Percentiles rank a stretch among this genome's conserved stretches.
phyloP scores from a whole-genome alignment of 192 early-diverging fungal genomes.

The Coemansia sp. region DNA sequence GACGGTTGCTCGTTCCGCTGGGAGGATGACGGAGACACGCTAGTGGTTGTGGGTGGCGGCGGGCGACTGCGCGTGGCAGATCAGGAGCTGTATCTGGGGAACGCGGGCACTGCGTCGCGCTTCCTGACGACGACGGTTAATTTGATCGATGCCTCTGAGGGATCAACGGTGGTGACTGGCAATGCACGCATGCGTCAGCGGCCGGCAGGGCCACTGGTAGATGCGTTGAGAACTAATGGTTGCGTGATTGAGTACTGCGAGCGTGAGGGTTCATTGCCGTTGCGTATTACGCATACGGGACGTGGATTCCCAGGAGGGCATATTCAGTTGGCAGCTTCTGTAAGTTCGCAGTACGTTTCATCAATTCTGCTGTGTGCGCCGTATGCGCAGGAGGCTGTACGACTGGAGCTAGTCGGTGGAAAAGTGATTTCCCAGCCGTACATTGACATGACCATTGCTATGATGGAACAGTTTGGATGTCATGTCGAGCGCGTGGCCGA shows the following conservation, averaged over 20 bases:
- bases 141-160: slow-evolving; percentile 57
- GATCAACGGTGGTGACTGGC: slow-evolving; percentile 75
- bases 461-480: slow-evolving; percentile 96
- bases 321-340: slow-evolving; percentile 87
- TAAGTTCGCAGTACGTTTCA: slow-evolving; percentile 97
- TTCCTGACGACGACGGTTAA: slow-evolving; percentile 89
- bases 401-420: slow-evolving; percentile 82
- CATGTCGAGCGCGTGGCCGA: slow-evolving; percentile 66
- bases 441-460: slow-evolving; percentile 98
- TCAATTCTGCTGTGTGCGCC: slow-evolving; percentile 95
- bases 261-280: slow-evolving; percentile 79
- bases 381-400: slow-evolving; percentile 77
- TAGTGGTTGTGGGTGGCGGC: slow-evolving; percentile 78
- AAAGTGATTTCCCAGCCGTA: slow-evolving; percentile 96
- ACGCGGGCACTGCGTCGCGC: slow-evolving; percentile 95
- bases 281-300: slow-evolving; percentile 71
- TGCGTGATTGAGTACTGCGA: slow-evolving; percentile 74
- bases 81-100: slow-evolving; percentile 87
- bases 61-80: slow-evolving; percentile 74
- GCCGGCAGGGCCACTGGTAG: slow-evolving; percentile 86
- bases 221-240: slow-evolving; percentile 80
- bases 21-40: slow-evolving; percentile 89
- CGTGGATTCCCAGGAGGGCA: slow-evolving; percentile 78
- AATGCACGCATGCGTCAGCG: slow-evolving; percentile 98
- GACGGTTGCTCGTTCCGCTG: slow-evolving; percentile 82